Percentiles rank a stretch among this genome's conserved stretches.
phyloP scores from a whole-genome alignment of 371 early-diverging fungal genomes.

The Mucor saturninus region DNA sequence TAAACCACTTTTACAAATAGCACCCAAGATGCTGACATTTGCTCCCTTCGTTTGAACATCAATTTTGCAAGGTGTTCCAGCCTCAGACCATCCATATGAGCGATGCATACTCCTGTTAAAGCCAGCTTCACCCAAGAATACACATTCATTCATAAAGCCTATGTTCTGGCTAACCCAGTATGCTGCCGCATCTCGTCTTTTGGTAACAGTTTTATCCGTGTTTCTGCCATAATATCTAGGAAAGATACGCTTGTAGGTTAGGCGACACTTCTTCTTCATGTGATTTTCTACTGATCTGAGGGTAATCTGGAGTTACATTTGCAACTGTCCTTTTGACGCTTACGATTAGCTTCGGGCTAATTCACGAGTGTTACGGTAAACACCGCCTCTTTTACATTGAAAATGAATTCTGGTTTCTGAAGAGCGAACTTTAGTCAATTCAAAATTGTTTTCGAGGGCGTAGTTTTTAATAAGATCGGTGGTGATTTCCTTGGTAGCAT shows the following conservation, averaged over 20 bases:
- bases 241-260: slow-evolving; percentile 28
- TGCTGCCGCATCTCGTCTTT: slow-evolving; percentile 28
- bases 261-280: slow-evolving; percentile 24
- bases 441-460: too few species aligned
- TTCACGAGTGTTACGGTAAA: too few species aligned
- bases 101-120: slow-evolving; percentile 24
- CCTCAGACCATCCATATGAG: slow-evolving; percentile 25
- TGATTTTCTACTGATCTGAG: slow-evolving; percentile 25
- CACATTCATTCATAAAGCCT: slow-evolving; percentile 28
- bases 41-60: slow-evolving; percentile 22
- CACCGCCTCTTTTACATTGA: too few species aligned
- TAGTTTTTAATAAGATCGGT: too few species aligned
- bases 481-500: too few species aligned
- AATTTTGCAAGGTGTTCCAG: slow-evolving; percentile 22
- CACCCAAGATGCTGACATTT: slow-evolving; percentile 7
- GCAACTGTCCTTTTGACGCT: too few species aligned
- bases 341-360: too few species aligned
- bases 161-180: slow-evolving; percentile 28
- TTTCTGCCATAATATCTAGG: slow-evolving; percentile 27
- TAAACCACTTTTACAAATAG: slow-evolving; percentile 14
- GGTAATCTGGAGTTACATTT: too few species aligned
- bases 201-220: slow-evolving; percentile 24
- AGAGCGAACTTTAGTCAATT: too few species aligned
- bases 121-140: slow-evolving; percentile 24
- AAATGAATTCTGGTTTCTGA: too few species aligned